Percentiles rank a stretch among this genome's conserved stretches.
Evolutionary conservation across 805 yeast genomes (phyloP).

Genomic region (Saccharomycopsis schoenii): DNA sequence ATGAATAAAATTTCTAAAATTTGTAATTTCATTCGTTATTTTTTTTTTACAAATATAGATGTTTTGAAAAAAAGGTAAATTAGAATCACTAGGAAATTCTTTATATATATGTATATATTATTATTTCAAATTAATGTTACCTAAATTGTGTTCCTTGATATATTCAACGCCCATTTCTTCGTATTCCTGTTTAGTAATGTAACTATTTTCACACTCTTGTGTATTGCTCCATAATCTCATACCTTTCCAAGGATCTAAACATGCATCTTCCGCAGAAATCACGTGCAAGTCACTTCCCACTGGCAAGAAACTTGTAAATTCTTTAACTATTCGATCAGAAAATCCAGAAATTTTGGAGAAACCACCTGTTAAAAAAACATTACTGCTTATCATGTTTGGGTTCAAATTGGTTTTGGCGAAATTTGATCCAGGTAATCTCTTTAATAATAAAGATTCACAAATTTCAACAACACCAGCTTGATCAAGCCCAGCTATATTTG

Average conservation of each 20-base stretch:
- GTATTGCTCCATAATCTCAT: constrained; percentile 71
- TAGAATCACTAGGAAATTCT: too few relatives aligned
- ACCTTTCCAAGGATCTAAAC: constrained; percentile 86
- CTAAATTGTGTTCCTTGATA: constrained; percentile 74
- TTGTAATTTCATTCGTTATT: not conserved
- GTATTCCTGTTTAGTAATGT: constrained; percentile 62
- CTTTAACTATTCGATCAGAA: constrained; percentile 55
- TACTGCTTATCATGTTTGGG: constrained; percentile 29
- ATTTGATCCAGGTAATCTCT: constrained; percentile 50
- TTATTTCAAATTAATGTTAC: constrained; percentile 34
- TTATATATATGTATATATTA: too few relatives aligned
- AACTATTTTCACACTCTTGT: constrained; percentile 35
- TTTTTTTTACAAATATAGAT: not conserved
- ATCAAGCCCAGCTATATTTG: constrained; percentile 88
- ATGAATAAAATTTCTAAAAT: not conserved
- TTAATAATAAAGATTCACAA: constrained; percentile 51
- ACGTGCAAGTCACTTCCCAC: constrained; percentile 51
- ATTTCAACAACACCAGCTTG: constrained; percentile 90
- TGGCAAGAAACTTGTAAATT: constrained; percentile 65
- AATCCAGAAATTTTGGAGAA: constrained; percentile 56
- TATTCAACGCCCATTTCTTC: constrained; percentile 86
- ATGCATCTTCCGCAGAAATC: constrained; percentile 55
- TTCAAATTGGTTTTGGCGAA: constrained; percentile 34
- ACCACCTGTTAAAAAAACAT: constrained; percentile 85
- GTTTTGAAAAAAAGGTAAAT: not conserved